Conservation (phyloP, 129 eudicot species). For the Ambrosia artemisiifolia region DNA sequence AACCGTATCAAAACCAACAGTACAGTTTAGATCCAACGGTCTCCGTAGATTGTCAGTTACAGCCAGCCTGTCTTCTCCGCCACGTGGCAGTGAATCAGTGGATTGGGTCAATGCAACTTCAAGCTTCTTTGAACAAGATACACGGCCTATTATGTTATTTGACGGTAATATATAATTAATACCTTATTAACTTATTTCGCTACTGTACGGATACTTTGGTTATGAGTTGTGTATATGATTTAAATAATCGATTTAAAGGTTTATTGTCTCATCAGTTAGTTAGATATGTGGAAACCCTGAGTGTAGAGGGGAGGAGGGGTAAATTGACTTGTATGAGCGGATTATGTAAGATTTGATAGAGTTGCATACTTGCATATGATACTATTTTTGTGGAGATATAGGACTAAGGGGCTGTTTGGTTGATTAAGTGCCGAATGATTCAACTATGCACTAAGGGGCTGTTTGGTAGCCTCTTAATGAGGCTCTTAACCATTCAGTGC, state of each 20-base stretch:
- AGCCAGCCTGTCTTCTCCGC: conserved; percentile 43
- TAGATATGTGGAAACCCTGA: too few relatives aligned
- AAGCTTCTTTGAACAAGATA: conserved; percentile 69
- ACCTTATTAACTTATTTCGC: not conserved
- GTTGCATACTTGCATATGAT: too few relatives aligned
- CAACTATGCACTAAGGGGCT: too few relatives aligned
- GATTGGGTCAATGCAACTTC: conserved; percentile 64
- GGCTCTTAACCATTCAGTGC: too few relatives aligned
- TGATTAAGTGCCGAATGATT: too few relatives aligned
- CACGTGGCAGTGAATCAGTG: conserved; percentile 40
- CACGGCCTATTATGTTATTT: conserved; percentile 87
- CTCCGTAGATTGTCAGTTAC: conserved; percentile 22
- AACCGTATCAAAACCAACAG: conserved; percentile 13
- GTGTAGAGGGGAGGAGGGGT: too few relatives aligned
- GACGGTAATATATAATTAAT: conserved; percentile 45
- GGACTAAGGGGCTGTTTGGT: too few relatives aligned
- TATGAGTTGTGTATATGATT: not conserved
- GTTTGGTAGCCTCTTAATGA: too few relatives aligned
- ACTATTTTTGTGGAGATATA: too few relatives aligned
- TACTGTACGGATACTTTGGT: not conserved
- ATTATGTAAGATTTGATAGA: too few relatives aligned
- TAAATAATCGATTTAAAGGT: not conserved
- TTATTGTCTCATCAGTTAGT: too few relatives aligned
- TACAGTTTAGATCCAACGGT: conserved; percentile 12
- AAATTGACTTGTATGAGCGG: too few relatives aligned